These are phyloP conservation scores for Penicillium soppii DNA, from an alignment of 495 filamentous ascomycete species.

Conservation along the genomic window DNA sequence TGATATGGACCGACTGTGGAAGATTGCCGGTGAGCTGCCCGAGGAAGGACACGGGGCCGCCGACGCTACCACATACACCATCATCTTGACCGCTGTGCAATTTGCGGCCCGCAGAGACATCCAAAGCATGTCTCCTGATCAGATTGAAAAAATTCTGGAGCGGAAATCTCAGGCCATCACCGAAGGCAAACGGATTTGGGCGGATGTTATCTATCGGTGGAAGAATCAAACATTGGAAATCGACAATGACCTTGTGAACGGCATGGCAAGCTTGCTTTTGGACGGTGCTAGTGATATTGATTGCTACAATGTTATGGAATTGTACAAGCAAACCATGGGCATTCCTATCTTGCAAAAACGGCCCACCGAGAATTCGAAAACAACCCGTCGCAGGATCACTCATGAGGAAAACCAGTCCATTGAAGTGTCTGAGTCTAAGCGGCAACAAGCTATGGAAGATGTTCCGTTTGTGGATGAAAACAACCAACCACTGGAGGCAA, in stretches of 20 bases:
- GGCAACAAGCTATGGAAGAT: conserved; percentile 10
- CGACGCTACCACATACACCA: conserved; percentile 72
- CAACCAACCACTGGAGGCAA: conserved; percentile 9
- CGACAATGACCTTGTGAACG: conserved; percentile 69
- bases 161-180: conserved; percentile 39
- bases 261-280: conserved; percentile 74
- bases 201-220: conserved; percentile 75
- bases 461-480: conserved; percentile 37
- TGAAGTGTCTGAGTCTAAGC: background rate
- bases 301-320: conserved; percentile 64
- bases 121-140: conserved; percentile 19
- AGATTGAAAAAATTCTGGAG: conserved; percentile 37
- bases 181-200: conserved; percentile 72
- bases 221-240: conserved; percentile 61
- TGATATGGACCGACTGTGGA: conserved; percentile 75
- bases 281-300: conserved; percentile 57
- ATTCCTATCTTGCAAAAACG: conserved; percentile 49
- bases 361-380: conserved; percentile 15
- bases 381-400: conserved; percentile 8
- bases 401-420: background rate
- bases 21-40: conserved; percentile 63
- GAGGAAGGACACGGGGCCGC: conserved; percentile 59
- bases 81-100: conserved; percentile 71
- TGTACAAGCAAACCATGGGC: conserved; percentile 76
- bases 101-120: conserved; percentile 30